A percentile compares a stretch with the other conserved stretches of the same genome.
phyloP scores from a whole-genome alignment of 306 rosid genomes.

The Castanea crenata region DNA sequence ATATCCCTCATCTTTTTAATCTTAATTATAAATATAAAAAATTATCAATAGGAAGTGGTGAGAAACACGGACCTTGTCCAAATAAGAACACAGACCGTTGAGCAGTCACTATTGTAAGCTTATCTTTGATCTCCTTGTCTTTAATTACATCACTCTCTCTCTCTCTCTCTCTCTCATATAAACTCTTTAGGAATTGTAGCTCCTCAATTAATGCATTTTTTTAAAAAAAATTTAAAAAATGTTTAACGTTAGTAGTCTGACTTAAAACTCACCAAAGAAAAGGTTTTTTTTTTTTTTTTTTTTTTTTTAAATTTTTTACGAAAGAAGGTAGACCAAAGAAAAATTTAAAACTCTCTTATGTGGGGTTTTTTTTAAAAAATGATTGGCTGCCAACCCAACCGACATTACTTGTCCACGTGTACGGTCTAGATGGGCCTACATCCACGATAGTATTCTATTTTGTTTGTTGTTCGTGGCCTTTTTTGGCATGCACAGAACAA shows the following conservation, averaged over 20 bases:
- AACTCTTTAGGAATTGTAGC: no score
- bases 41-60: neutral
- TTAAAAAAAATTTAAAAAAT: neutral
- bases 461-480: constrained; percentile 17
- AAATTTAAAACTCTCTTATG: constrained; percentile 26
- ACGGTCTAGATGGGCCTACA: constrained; percentile 29
- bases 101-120: neutral
- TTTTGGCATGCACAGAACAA: neutral
- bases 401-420: constrained; percentile 61
- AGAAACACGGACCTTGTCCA: constrained; percentile 22
- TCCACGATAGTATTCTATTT: constrained; percentile 18
- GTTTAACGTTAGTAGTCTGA: constrained; percentile 29
- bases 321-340: no score
- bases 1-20: no score
- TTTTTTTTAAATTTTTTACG: no score
- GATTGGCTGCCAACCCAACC: constrained; percentile 55
- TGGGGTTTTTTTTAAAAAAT: constrained; percentile 39
- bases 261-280: no score
- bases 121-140: constrained; percentile 47
- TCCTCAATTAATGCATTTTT: neutral
- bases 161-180: no score
- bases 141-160: neutral
- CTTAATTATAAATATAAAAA: neutral
- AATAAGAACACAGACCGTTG: constrained; percentile 23
- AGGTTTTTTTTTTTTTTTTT: no score